These are phyloP conservation scores for Sphaerobolus stellatus DNA, from an alignment of 1,284 basidiomycete species.

Conservation along the genomic window DNA sequence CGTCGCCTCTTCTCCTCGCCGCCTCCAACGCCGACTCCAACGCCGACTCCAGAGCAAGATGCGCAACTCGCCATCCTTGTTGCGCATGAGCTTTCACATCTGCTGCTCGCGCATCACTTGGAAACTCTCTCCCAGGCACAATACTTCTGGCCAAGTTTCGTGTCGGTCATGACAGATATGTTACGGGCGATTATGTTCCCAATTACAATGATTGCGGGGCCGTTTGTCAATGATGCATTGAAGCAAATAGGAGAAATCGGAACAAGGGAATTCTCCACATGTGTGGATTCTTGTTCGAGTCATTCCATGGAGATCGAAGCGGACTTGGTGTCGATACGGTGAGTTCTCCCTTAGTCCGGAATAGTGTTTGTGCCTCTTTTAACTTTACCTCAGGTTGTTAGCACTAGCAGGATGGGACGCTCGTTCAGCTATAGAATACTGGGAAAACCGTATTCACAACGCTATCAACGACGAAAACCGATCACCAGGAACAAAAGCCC, in stretches of 20 bases:
- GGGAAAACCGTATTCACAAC: constrained; percentile 52
- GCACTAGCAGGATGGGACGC: constrained; percentile 87
- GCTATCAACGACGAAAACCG: constrained; percentile 23
- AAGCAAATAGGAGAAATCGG: constrained; percentile 76
- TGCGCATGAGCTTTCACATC: constrained; percentile 85
- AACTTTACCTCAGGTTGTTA: constrained; percentile 54
- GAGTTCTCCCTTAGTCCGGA: constrained; percentile 16
- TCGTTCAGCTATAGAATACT: constrained; percentile 68
- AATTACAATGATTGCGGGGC: constrained; percentile 84
- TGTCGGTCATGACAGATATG: constrained; percentile 75
- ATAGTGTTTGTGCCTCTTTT: constrained; percentile 3
- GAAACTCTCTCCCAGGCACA: constrained; percentile 83
- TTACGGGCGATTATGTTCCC: constrained; percentile 79
- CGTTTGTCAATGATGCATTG: constrained; percentile 88
- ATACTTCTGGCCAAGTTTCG: constrained; percentile 75
- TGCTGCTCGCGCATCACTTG: constrained; percentile 84
- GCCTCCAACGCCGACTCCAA: constrained; percentile 26
- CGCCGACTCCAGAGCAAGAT: constrained; percentile 79
- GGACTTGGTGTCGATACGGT: constrained; percentile 84
- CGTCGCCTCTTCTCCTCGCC: constrained; percentile 27
- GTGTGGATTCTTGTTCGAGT: constrained; percentile 43
- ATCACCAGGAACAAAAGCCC: neutral
- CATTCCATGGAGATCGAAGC: constrained; percentile 45
- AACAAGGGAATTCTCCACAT: constrained; percentile 67
- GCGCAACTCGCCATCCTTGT: constrained; percentile 81